Evolutionary conservation across 192 early-diverging fungal species (phyloP), one percentile per base, ranked within the genome.

Genomic region (Paraglomus occultum): DNA sequence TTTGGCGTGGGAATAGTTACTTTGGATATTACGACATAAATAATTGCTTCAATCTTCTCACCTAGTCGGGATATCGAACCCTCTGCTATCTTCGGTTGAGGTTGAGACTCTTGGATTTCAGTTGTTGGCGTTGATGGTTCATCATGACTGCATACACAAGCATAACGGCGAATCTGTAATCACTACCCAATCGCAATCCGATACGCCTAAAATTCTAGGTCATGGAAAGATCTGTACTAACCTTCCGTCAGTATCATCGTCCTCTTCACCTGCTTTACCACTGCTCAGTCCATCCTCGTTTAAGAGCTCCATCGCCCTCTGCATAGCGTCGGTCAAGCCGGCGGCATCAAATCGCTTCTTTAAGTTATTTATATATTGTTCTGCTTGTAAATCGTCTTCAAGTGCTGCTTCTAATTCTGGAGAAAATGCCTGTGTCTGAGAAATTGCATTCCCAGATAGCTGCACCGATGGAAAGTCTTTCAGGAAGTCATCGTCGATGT

Each of bases 321-420:
- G 59, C 51, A 80, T 74, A 3, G 79, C 77, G 22, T 72, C 64
- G 20, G 73, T 73, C 44, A 73, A 79, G 5, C 70, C 74, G 9
- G 69, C 66, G 46, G 75, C 71, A 40, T 69, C 75, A 72, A 81
- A 71, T 50, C 61, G 76, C 20, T 51, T 79, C 49, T 71, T 71
- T 40, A 82, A 51, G 46, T 79, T 77, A 14, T 66, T 76, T 44
- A 82, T 46, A 51, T 82, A 82, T 55, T 82, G 74, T 45, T 72
- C 75, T 14, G 77, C 74, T 15, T 79, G 75, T 17, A 58, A 55
- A 15, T 67, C 57, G 64, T 82, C 80, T 60, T 82, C 80, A 15
- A 82, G 51, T 22, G 80, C 80, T 55, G 80, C 80, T 68, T 78
- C 73, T 39, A 82, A 58, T 57, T 82, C 80, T 15, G 76, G 77